These are phyloP conservation scores for Chalaropsis ovoidea DNA, from an alignment of 2,329 filamentous ascomycete species.

Conservation along the genomic window DNA sequence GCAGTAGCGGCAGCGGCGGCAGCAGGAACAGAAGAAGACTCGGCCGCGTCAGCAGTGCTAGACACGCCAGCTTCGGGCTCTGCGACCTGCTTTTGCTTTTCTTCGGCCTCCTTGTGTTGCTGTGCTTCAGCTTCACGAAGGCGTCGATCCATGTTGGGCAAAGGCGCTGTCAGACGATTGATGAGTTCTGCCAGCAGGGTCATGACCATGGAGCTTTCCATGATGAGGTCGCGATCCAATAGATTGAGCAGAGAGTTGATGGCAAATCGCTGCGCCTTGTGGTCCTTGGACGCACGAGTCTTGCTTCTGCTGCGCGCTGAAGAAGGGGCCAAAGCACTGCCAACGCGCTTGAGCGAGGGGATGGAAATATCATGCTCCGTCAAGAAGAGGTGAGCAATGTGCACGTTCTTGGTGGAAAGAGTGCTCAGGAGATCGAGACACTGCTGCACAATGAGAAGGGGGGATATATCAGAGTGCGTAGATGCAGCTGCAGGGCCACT, in stretches of 20 bases:
- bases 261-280: constrained; percentile 74
- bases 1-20: constrained; percentile 29
- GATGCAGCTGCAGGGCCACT: constrained; percentile 29
- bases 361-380: constrained; percentile 77
- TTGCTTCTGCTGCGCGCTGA: constrained; percentile 24
- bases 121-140: constrained; percentile 61
- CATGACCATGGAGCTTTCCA: constrained; percentile 96
- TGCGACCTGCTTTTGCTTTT: constrained; percentile 15
- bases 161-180: constrained; percentile 76
- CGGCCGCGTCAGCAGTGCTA: not conserved
- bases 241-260: constrained; percentile 83
- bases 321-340: constrained; percentile 54
- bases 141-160: constrained; percentile 71
- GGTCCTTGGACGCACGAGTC: constrained; percentile 62
- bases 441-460: constrained; percentile 89
- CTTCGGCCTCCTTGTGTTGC: constrained; percentile 33
- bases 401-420: constrained; percentile 71
- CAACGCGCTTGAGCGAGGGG: constrained; percentile 63
- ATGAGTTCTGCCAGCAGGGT: constrained; percentile 80
- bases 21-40: not conserved
- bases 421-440: constrained; percentile 79
- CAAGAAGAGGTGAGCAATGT: constrained; percentile 84
- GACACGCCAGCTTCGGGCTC: constrained; percentile 20
- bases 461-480: constrained; percentile 78
- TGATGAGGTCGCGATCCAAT: constrained; percentile 86